Evolutionary conservation across 176 grass and related monocot genomes (phyloP).

Genomic region (Dendrocalamus sinicus): DNA sequence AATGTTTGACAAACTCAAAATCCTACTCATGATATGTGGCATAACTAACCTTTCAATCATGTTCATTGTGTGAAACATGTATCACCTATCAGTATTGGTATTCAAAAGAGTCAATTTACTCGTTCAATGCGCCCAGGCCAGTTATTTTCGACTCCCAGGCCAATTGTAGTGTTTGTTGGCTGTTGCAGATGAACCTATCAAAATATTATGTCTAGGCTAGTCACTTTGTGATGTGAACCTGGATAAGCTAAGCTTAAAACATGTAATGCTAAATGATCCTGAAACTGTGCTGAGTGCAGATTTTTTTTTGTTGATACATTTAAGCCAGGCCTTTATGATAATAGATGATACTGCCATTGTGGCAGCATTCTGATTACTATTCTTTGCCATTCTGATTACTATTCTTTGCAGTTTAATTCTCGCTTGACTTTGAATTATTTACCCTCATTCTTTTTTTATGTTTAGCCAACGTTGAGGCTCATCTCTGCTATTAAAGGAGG

Average conservation of each 20-base stretch:
- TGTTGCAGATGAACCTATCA: background rate
- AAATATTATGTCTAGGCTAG: background rate
- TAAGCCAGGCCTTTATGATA: background rate
- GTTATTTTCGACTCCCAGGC: background rate
- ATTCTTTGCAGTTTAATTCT: background rate
- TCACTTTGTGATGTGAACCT: background rate
- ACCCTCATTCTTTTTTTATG: background rate
- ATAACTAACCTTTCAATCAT: background rate
- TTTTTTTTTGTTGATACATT: background rate
- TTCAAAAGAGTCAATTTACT: background rate
- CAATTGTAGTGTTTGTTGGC: background rate
- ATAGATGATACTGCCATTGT: constrained; percentile 4
- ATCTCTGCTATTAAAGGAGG: constrained; percentile 60
- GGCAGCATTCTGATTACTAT: background rate
- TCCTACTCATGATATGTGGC: background rate
- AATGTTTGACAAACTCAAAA: background rate
- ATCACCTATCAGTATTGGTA: background rate
- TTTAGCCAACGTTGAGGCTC: constrained; percentile 6
- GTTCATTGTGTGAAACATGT: background rate
- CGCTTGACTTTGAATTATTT: background rate
- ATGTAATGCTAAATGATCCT: background rate
- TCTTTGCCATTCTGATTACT: background rate
- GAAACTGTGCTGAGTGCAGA: background rate
- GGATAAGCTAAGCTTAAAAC: background rate
- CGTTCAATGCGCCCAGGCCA: background rate